Conservation (phyloP, 2,329 filamentous ascomycete species). For the Botrytis galanthina region DNA sequence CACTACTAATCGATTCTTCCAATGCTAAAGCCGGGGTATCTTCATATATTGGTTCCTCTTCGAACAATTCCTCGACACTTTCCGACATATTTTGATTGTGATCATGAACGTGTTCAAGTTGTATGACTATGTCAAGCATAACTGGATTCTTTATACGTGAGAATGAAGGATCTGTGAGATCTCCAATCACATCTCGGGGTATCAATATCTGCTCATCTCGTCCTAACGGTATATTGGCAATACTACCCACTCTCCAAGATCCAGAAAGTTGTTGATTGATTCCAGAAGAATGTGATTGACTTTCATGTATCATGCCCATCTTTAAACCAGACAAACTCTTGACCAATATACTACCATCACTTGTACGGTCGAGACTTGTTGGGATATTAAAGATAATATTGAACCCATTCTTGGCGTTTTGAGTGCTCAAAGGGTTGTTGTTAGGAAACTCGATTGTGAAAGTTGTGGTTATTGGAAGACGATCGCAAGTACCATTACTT, state of each 20-base stretch:
- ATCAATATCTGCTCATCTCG: conserved; percentile 86
- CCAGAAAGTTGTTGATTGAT: conserved; percentile 42
- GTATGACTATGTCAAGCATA: conserved; percentile 71
- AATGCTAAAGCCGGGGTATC: conserved; percentile 13
- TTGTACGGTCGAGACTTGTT: conserved; percentile 49
- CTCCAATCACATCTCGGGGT: conserved; percentile 70
- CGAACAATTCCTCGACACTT: conserved; percentile 28
- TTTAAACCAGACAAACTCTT: conserved; percentile 57
- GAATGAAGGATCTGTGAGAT: conserved; percentile 81
- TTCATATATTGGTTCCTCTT: conserved; percentile 26
- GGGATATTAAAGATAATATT: conserved; percentile 45
- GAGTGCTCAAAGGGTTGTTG: conserved; percentile 38
- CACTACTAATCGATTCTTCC: conserved; percentile 23
- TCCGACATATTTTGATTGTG: conserved; percentile 27
- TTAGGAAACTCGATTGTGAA: conserved; percentile 64
- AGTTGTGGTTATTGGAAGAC: conserved; percentile 67
- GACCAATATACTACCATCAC: conserved; percentile 47
- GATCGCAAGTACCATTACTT: conserved; percentile 70
- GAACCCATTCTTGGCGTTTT: conserved; percentile 26
- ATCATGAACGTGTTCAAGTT: conserved; percentile 34
- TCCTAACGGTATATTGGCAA: conserved; percentile 78
- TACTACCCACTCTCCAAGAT: conserved; percentile 71
- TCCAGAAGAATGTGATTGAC: conserved; percentile 40
- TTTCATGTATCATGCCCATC: conserved; percentile 66
- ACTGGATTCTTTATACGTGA: conserved; percentile 71